Base-by-base conservation (phyloP, 805 yeast species). In the Lachancea waltii region DNA sequence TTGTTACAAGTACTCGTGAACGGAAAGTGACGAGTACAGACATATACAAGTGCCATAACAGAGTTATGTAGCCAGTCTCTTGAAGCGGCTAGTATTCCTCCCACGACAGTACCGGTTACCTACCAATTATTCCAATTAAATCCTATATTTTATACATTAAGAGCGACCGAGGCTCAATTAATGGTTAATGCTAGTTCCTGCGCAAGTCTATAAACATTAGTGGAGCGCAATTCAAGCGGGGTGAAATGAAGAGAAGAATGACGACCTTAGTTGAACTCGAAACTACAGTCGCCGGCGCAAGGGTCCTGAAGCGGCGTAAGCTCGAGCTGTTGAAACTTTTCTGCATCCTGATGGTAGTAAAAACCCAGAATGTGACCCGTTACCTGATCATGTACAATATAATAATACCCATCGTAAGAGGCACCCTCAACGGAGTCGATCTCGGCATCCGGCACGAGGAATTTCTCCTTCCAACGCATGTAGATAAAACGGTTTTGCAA, bases 381-480 rank as follows among this genome's bases (percentile, higher is more conserved):
- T 5, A 67, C 44, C 53, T 85, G 89, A 59, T 84, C 84, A 51
- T 87, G 79, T 30, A 86, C 85, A 20, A 87, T 75, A 56, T 87
- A 89, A 60, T 89, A 89, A 56, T 87, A 87, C 0, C 97, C 97
- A 30, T 87, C 95, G 59, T 81, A 89, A 2, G 95, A 82, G 0
- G 95, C 96, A 11, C 71, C 71, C 33, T 63, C 65, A 74, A 90
- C 46, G 64, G 67, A 41, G 73, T 50, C 58, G 9, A 53, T 28
- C 23, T 73, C 40, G 64, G 86, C 78, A 61, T 86, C 95, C 0
- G 95, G 95, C 7, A 84, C 79, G 43, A 89, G 63, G 53, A 86
- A 86, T 51, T 79, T 75, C 60, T 89, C 97, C 62, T 89, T 89
- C 97, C 97, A 89, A 48, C 96, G 71, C 96, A 89, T 89, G 56